A percentile compares a stretch with the other conserved stretches of the same genome.
Conservation (phyloP, 371 early-diverging fungal species). For the Syncephalastrum racemosum region DNA sequence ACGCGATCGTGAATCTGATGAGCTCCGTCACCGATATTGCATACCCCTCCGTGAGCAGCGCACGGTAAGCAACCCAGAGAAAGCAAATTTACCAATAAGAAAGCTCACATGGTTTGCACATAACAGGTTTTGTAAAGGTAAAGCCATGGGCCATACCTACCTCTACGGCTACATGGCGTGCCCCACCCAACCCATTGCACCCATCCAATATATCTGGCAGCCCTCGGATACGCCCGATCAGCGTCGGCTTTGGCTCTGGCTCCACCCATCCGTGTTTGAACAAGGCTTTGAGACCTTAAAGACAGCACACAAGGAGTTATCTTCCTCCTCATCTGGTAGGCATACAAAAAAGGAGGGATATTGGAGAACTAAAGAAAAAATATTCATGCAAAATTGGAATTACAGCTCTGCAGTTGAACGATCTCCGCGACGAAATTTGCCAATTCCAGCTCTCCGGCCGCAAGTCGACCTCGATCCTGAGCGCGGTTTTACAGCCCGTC, state of each 20-base stretch:
- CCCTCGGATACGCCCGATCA: constrained; percentile 25
- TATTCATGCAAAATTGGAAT: background rate
- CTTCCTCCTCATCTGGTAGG: constrained; percentile 1
- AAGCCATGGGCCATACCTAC: constrained; percentile 53
- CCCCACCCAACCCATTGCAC: constrained; percentile 62
- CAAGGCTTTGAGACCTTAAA: constrained; percentile 21
- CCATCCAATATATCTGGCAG: constrained; percentile 71
- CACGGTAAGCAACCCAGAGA: constrained; percentile 44
- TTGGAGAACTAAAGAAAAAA: background rate
- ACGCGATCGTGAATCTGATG: constrained; percentile 51
- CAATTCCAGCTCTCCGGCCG: constrained; percentile 83
- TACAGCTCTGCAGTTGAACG: constrained; percentile 20
- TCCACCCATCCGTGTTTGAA: constrained; percentile 62
- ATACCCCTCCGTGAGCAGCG: constrained; percentile 58
- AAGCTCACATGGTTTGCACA: background rate
- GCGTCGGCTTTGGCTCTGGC: constrained; percentile 62
- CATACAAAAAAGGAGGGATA: background rate
- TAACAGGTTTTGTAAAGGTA: constrained; percentile 63
- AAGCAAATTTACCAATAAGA: background rate
- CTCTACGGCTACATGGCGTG: constrained; percentile 55
- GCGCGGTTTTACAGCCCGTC: constrained; percentile 50
- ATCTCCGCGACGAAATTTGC: constrained; percentile 48
- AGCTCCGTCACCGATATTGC: constrained; percentile 62
- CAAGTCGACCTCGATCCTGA: constrained; percentile 68
- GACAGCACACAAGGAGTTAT: background rate